These are phyloP conservation scores for Syzygium aqueum DNA, from an alignment of 345 rosid genomes.

Conservation along the genomic window DNA sequence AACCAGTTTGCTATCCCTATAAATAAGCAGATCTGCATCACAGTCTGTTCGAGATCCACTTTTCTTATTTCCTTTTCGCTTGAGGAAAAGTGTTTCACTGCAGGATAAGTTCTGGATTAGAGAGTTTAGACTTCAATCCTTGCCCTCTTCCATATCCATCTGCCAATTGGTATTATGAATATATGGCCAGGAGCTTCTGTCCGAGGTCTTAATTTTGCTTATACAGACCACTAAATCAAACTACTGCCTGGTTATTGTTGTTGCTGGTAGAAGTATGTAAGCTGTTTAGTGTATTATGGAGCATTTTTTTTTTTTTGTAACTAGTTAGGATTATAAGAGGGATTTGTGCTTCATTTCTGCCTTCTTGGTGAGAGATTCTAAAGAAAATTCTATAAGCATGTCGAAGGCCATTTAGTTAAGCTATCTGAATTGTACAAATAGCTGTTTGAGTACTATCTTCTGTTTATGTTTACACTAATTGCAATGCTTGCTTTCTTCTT, in stretches of 20 bases:
- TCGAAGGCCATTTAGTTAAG: background rate
- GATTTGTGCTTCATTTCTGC: background rate
- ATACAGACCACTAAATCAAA: background rate
- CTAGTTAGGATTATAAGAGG: background rate
- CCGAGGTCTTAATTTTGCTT: background rate
- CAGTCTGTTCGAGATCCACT: background rate
- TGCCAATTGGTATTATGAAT: background rate
- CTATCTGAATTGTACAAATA: background rate
- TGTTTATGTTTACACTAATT: background rate
- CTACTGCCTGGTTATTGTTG: background rate
- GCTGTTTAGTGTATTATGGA: background rate
- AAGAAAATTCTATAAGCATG: background rate
- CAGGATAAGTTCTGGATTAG: background rate
- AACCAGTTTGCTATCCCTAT: background rate
- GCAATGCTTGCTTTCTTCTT: background rate
- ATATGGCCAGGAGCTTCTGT: background rate
- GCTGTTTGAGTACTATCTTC: background rate
- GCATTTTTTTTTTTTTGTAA: background rate
- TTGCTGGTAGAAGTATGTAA: background rate
- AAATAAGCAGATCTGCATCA: background rate
- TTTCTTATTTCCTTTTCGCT: background rate
- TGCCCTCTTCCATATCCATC: background rate
- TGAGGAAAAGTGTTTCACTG: background rate
- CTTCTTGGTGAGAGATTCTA: background rate
- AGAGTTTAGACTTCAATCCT: background rate